phyloP scores from a whole-genome alignment of 768 basidiomycete genomes.

The Chalciporus chontae region DNA sequence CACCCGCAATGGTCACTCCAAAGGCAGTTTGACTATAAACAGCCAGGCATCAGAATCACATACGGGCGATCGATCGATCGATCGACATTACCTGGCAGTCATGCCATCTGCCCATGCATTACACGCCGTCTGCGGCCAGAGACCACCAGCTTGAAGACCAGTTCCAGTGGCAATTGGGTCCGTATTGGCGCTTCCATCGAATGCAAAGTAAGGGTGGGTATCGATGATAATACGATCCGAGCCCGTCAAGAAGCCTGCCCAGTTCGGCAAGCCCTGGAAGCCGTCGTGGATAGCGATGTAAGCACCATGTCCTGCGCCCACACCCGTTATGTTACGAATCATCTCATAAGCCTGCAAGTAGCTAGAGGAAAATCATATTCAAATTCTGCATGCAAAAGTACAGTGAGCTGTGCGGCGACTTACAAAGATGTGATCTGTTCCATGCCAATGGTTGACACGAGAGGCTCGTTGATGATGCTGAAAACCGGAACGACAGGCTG shows the following conservation, averaged over 20 bases:
- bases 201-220: conserved; percentile 68
- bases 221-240: conserved; percentile 62
- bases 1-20: conserved; percentile 72
- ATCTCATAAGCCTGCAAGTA: conserved; percentile 57
- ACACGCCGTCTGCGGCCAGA: conserved; percentile 52
- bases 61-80: background rate
- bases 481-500: conserved; percentile 57
- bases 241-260: conserved; percentile 52
- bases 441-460: conserved; percentile 49
- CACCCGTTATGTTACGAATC: conserved; percentile 70
- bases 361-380: conserved; percentile 31
- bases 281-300: conserved; percentile 63
- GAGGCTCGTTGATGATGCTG: conserved; percentile 64
- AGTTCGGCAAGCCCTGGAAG: conserved; percentile 44
- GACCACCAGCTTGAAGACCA: conserved; percentile 36
- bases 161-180: conserved; percentile 34
- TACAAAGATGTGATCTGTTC: conserved; percentile 59
- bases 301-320: conserved; percentile 60
- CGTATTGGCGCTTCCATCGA: conserved; percentile 37
- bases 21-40: conserved; percentile 45
- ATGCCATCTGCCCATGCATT: conserved; percentile 52
- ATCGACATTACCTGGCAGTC: conserved; percentile 38
- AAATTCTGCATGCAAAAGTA: background rate
- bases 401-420: conserved; percentile 20
- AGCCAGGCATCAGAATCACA: background rate